These are phyloP conservation scores for Verticillium dahliae DNA, from an alignment of 2,329 filamentous ascomycete species.

Conservation along the genomic window DNA sequence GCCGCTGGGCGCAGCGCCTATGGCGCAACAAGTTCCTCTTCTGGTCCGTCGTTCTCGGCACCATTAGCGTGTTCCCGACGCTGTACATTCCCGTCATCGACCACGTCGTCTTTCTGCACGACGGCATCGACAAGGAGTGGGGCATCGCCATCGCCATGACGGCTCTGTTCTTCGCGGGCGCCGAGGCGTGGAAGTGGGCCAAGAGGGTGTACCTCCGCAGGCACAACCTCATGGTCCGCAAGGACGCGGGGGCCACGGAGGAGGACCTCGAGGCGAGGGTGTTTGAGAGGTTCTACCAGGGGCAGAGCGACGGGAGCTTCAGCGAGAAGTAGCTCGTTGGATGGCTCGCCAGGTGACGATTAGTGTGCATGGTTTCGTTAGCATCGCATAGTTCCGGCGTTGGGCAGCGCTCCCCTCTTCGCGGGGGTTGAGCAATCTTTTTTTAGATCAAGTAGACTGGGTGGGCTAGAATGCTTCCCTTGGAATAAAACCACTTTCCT, in stretches of 20 bases:
- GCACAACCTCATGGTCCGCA: conserved; percentile 3
- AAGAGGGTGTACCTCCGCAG: conserved; percentile 51
- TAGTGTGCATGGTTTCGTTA: too few relatives aligned
- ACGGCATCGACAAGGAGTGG: conserved; percentile 64
- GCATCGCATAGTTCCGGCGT: too few relatives aligned
- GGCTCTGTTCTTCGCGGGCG: conserved; percentile 54
- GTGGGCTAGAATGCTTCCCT: too few relatives aligned
- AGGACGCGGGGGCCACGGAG: background rate
- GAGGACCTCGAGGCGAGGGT: conserved; percentile 1
- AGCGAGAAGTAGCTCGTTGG: background rate
- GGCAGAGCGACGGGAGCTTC: background rate
- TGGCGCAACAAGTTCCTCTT: conserved; percentile 50
- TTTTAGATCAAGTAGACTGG: too few relatives aligned
- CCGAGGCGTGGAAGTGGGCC: conserved; percentile 61
- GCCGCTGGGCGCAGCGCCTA: conserved; percentile 48
- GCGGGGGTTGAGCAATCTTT: too few relatives aligned
- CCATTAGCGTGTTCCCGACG: conserved; percentile 50
- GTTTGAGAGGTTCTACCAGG: conserved; percentile 1
- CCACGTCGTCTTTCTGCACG: conserved; percentile 58
- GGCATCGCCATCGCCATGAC: conserved; percentile 48
- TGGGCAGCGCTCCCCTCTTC: too few relatives aligned
- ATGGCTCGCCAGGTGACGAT: too few relatives aligned
- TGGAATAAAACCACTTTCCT: too few relatives aligned
- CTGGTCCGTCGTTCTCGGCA: conserved; percentile 43
- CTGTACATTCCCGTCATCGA: conserved; percentile 66